A percentile compares a stretch with the other conserved stretches of the same genome.
Conservation (phyloP, 2,329 filamentous ascomycete genomes). For the Fusarium sp. region DNA sequence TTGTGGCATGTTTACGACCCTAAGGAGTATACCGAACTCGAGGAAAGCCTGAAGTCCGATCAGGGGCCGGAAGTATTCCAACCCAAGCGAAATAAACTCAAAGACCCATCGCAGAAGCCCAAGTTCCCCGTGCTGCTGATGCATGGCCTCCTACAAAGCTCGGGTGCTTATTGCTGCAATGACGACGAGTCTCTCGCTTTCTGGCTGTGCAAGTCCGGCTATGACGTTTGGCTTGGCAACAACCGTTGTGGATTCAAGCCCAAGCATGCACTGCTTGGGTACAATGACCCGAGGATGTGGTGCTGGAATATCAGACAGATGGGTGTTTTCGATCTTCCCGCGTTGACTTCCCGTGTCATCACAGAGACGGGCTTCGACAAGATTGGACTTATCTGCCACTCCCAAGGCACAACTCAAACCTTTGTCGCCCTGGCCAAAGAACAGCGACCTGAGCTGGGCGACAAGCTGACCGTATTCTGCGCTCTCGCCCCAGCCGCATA, state of each 20-base stretch:
- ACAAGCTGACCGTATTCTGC: conserved; percentile 87
- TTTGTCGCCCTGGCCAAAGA: conserved; percentile 90
- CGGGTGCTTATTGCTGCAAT: conserved; percentile 88
- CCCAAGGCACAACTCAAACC: conserved; percentile 89
- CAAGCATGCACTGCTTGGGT: conserved; percentile 73
- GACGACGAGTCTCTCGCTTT: conserved; percentile 91
- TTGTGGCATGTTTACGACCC: conserved; percentile 93
- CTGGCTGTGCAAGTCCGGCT: conserved; percentile 89
- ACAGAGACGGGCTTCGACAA: conserved; percentile 84
- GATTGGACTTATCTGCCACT: conserved; percentile 84
- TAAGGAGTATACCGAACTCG: conserved; percentile 67
- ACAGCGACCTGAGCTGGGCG: conserved; percentile 83
- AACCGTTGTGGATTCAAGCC: conserved; percentile 89
- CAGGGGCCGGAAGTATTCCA: conserved; percentile 69
- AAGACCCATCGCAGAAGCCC: conserved; percentile 50
- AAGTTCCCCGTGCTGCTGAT: conserved; percentile 88
- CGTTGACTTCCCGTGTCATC: conserved; percentile 80
- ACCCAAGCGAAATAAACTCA: conserved; percentile 47
- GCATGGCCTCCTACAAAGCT: conserved; percentile 86
- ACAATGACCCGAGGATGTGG: conserved; percentile 91
- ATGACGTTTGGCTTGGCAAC: conserved; percentile 95
- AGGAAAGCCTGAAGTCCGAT: conserved; percentile 59
- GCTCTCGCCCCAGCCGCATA: conserved; percentile 91
- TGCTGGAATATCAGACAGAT: conserved; percentile 95
- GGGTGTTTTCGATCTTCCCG: conserved; percentile 87